Conservation (phyloP, 1,284 basidiomycete genomes). For the Cryptococcus hybrid region DNA sequence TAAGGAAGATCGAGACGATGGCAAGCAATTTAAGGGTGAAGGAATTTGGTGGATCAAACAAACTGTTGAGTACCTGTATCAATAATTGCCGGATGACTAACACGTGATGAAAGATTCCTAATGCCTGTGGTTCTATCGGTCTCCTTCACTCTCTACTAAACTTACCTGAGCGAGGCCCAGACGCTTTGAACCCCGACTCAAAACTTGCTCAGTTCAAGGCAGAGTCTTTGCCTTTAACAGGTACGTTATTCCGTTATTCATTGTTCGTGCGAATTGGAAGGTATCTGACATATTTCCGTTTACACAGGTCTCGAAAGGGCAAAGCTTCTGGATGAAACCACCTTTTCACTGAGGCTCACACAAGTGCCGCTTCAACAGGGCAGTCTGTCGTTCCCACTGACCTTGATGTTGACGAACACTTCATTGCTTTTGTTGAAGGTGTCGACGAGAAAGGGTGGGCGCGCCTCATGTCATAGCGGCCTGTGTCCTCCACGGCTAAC, state of each 20-base stretch:
- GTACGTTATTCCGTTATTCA: constrained; percentile 25
- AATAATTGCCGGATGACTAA: too few species aligned
- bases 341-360: constrained; percentile 75
- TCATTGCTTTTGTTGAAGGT: constrained; percentile 76
- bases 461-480: background rate
- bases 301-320: constrained; percentile 61
- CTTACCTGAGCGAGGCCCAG: constrained; percentile 30
- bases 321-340: constrained; percentile 67
- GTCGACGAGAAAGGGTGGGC: constrained; percentile 38
- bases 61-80: constrained; percentile 39
- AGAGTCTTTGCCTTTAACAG: constrained; percentile 26
- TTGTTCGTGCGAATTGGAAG: background rate
- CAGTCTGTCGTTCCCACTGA: constrained; percentile 61
- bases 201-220: constrained; percentile 42
- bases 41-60: constrained; percentile 53
- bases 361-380: constrained; percentile 63
- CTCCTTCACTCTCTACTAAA: constrained; percentile 66
- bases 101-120: constrained; percentile 61
- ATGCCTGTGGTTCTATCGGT: constrained; percentile 87
- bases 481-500: background rate
- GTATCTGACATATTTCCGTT: background rate
- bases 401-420: constrained; percentile 70
- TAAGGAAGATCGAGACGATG: constrained; percentile 49
- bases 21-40: constrained; percentile 21
- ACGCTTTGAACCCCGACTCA: constrained; percentile 26